phyloP scores from a whole-genome alignment of 306 rosid genomes.

The Inga leiocalycina region DNA sequence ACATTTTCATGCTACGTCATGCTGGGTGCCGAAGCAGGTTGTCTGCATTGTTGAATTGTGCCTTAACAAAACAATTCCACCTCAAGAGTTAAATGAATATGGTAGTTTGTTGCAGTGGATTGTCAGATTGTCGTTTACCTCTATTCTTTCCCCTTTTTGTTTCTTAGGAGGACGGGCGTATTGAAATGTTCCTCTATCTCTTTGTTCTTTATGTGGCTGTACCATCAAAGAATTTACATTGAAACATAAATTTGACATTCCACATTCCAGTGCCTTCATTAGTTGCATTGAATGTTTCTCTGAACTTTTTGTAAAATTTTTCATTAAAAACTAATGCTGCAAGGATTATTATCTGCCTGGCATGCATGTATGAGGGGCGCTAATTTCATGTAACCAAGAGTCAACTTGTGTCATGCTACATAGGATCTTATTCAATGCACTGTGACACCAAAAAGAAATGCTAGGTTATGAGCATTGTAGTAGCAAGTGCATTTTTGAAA shows the following conservation, averaged over 20 bases:
- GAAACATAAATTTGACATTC: background rate
- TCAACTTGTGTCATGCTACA: background rate
- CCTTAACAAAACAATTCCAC: background rate
- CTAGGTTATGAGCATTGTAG: background rate
- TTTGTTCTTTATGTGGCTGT: background rate
- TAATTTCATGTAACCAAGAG: background rate
- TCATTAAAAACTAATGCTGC: background rate
- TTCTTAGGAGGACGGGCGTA: background rate
- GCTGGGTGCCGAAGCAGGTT: background rate
- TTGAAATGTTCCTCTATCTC: background rate
- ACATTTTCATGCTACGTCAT: background rate
- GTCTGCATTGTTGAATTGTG: background rate
- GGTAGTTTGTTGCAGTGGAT: background rate
- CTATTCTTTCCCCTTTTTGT: background rate
- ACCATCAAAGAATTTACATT: background rate
- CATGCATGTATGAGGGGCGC: background rate
- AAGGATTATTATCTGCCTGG: background rate
- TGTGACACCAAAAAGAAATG: background rate
- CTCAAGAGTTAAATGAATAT: background rate
- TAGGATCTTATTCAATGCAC: background rate
- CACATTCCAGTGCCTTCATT: background rate
- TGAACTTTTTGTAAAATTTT: background rate
- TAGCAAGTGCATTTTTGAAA: background rate
- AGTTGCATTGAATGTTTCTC: background rate
- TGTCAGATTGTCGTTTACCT: background rate